Base-by-base conservation (phyloP, 1,284 basidiomycete species). In the Veloboletus limbatus region DNA sequence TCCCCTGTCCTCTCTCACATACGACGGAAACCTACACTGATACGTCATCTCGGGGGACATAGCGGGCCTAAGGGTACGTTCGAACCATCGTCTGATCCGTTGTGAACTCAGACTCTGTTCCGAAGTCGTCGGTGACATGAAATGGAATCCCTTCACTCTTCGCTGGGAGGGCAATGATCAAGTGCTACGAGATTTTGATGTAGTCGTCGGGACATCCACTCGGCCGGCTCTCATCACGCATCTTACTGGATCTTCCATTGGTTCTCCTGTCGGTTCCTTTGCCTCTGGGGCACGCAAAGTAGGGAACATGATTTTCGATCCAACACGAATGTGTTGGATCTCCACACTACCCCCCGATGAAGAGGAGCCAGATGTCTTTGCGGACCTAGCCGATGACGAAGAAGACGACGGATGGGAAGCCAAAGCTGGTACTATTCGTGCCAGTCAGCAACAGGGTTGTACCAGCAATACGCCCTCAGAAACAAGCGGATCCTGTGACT, bases 91-190 rank as follows among this genome's bases (percentile, higher is more conserved):
- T 47, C 39, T 38, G 30, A 53, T 21, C 30, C 21, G 42, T 40
- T 37, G 31, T 40, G n/a, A 48, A 49, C 51, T 68, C 40, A 64
- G 13, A 14, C 14, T 16, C 22, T 31, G 10, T 32, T 45, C 25
- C 33, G 40, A 60, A 92, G 92, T 90, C 34, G 81, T 95, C 47
- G 92, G 92, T 18, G 92, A 96, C 48, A 98, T 98, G 96, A 91
- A 84, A 56, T 98, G 93, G 91, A 97, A 98, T 68, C 92, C 93
- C 18, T 73, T 72, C 27, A 83, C 82, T 8, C 77, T 92, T 20
- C 85, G 90, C 18, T 98, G 95, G 95, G 95, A 98, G 73, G 96
- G 96, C 48, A 97, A 98, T 67, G 95, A 98, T 56, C 82, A 85
- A 45, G 81, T 82, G 10, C 76, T 97, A 32, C 82, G 88, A 48